phyloP scores from a whole-genome alignment of 805 yeast genomes.

The Candida anglica region DNA sequence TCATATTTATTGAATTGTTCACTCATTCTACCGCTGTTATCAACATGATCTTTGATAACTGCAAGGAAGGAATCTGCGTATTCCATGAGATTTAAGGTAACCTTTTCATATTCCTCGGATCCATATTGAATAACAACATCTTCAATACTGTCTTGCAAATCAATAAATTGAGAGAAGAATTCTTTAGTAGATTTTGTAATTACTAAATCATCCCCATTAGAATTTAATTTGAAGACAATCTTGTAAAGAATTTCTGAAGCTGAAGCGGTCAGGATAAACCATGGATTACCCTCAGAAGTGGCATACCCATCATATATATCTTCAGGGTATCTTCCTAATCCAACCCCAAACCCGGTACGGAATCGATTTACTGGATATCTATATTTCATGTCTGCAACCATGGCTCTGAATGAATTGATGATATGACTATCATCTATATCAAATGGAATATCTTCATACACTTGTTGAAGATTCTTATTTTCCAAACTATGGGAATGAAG shows the following conservation, averaged over 20 bases:
- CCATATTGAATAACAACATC: conserved; percentile 28
- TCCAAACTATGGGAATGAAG: conserved; percentile 46
- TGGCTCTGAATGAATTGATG: conserved; percentile 57
- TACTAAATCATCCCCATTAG: conserved; percentile 38
- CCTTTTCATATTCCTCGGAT: conserved; percentile 41
- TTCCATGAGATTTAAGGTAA: conserved; percentile 43
- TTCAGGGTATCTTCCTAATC: conserved; percentile 89
- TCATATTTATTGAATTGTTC: conserved; percentile 82
- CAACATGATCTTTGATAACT: conserved; percentile 56
- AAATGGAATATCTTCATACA: conserved; percentile 49
- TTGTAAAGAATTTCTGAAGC: conserved; percentile 64
- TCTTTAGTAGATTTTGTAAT: conserved; percentile 26
- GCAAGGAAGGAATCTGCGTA: conserved; percentile 67
- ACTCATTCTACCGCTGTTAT: conserved; percentile 63
- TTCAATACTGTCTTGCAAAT: conserved; percentile 11
- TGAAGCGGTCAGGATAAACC: conserved; percentile 79
- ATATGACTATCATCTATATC: conserved; percentile 55
- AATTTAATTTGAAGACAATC: conserved; percentile 43
- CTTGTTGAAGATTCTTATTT: conserved; percentile 15
- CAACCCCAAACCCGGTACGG: conserved; percentile 45
- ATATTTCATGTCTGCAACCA: conserved; percentile 64
- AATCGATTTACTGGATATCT: conserved; percentile 75
- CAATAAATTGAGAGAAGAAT: conserved; percentile 29
- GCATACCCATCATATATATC: conserved; percentile 80
- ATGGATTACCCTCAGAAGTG: conserved; percentile 80